These are phyloP conservation scores for Antarctomyces pellizariae DNA, from an alignment of 495 filamentous ascomycete species.

Conservation along the genomic window DNA sequence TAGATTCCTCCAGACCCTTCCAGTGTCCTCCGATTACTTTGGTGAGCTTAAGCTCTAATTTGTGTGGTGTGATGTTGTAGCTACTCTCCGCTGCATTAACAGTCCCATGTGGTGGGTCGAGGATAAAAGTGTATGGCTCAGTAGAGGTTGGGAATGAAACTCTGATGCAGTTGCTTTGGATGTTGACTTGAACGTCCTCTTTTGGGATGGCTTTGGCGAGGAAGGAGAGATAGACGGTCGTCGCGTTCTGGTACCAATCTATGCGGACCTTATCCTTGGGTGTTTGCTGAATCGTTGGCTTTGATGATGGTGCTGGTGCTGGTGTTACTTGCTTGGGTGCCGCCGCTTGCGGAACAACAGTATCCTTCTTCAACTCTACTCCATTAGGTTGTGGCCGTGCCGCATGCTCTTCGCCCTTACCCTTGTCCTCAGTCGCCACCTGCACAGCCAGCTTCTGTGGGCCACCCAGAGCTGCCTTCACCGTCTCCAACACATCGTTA, in stretches of 20 bases:
- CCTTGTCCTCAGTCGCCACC: constrained; percentile 14
- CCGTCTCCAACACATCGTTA: constrained; percentile 9
- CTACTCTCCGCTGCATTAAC: constrained; percentile 37
- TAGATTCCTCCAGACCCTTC: constrained; percentile 23
- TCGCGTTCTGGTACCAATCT: constrained; percentile 57
- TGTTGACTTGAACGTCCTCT: constrained; percentile 31
- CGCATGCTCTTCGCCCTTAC: constrained; percentile 8
- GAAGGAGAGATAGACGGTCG: constrained; percentile 41
- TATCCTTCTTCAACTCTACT: no score
- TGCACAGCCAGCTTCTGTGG: constrained; percentile 14
- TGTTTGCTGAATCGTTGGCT: constrained; percentile 18
- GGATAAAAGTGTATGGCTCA: no score
- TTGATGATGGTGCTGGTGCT: constrained; percentile 1
- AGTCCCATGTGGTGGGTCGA: constrained; percentile 1
- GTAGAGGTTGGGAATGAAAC: no score
- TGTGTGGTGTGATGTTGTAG: constrained; percentile 45
- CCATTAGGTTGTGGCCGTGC: constrained; percentile 4
- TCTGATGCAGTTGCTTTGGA: constrained; percentile 27
- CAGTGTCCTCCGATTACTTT: constrained; percentile 42
- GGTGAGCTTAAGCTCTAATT: constrained; percentile 58
- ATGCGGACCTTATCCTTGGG: constrained; percentile 42
- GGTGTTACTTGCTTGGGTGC: constrained; percentile 1
- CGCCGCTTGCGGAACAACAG: constrained; percentile 1
- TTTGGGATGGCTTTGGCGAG: constrained; percentile 50
- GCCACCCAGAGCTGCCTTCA: background rate